Evolutionary conservation across 495 filamentous ascomycete species (phyloP).

Genomic region (Achaetomiella virescens): DNA sequence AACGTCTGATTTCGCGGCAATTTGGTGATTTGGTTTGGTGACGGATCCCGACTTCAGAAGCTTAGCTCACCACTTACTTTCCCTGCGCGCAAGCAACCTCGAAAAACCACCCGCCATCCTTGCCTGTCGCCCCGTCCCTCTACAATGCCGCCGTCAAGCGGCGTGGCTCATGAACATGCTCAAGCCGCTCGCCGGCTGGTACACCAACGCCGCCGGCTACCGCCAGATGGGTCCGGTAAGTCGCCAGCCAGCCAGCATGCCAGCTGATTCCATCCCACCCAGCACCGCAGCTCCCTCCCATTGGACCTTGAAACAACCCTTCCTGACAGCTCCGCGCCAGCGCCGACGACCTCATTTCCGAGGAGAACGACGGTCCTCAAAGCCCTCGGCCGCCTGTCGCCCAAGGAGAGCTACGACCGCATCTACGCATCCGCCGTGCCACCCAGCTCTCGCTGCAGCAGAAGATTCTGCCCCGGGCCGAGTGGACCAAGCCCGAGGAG

Average conservation of each 20-base stretch:
- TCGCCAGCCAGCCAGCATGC: no score
- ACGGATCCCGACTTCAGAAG: neutral
- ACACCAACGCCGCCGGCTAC: slow-evolving; percentile 80
- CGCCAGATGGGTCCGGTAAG: slow-evolving; percentile 83
- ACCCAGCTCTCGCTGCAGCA: slow-evolving; percentile 73
- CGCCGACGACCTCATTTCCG: slow-evolving; percentile 85
- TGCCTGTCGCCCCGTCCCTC: slow-evolving; percentile 64
- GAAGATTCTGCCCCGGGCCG: slow-evolving; percentile 71
- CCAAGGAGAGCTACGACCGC: slow-evolving; percentile 91
- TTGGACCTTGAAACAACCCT: neutral
- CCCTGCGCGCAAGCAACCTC: slow-evolving; percentile 16
- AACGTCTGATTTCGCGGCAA: slow-evolving; percentile 20
- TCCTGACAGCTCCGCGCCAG: slow-evolving; percentile 37
- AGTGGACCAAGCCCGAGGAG: slow-evolving; percentile 60
- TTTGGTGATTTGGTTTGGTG: slow-evolving; percentile 14
- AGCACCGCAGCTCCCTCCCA: neutral
- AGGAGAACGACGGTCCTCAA: slow-evolving; percentile 80
- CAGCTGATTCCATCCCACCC: neutral
- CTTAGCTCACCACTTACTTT: slow-evolving; percentile 9
- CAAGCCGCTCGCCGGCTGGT: slow-evolving; percentile 75
- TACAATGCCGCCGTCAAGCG: slow-evolving; percentile 66
- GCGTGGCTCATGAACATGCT: slow-evolving; percentile 74
- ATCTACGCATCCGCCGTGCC: slow-evolving; percentile 90
- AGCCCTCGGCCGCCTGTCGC: slow-evolving; percentile 82
- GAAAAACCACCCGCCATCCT: slow-evolving; percentile 41